Conservation (phyloP, 2,329 filamentous ascomycete genomes). For the Aspergillus clavatus region DNA sequence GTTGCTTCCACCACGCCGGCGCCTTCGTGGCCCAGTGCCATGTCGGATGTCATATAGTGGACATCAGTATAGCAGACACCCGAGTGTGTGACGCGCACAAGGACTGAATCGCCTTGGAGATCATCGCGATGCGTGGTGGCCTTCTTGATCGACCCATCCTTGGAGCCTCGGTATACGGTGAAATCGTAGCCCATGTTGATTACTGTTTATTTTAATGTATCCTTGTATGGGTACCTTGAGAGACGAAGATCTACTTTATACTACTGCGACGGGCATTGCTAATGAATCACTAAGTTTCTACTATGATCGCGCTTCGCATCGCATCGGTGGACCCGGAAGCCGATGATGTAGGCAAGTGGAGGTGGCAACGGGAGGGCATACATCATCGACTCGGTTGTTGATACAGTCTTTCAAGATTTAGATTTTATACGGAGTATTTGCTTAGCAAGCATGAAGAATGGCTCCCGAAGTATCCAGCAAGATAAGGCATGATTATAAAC, state of each 20-base stretch:
- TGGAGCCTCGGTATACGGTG: slow-evolving; percentile 61
- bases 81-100: slow-evolving; percentile 60
- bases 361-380: background rate
- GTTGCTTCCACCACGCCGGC: slow-evolving; percentile 29
- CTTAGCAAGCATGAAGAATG: no score
- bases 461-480: no score
- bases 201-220: background rate
- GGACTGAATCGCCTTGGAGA: slow-evolving; percentile 44
- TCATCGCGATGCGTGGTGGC: slow-evolving; percentile 42
- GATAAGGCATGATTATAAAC: no score
- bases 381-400: background rate
- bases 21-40: slow-evolving; percentile 39
- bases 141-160: slow-evolving; percentile 53
- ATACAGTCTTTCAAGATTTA: no score
- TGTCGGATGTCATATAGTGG: slow-evolving; percentile 31
- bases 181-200: slow-evolving; percentile 38
- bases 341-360: background rate
- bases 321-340: background rate
- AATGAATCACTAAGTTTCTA: no score
- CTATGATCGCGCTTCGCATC: background rate
- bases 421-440: no score
- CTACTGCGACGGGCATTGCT: no score
- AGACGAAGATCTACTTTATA: no score
- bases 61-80: slow-evolving; percentile 61
- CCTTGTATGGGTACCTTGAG: background rate